Evolutionary conservation across 192 early-diverging fungal genomes (phyloP), one percentile per base, ranked within the genome.

Genomic region (Pilaira anomala): DNA sequence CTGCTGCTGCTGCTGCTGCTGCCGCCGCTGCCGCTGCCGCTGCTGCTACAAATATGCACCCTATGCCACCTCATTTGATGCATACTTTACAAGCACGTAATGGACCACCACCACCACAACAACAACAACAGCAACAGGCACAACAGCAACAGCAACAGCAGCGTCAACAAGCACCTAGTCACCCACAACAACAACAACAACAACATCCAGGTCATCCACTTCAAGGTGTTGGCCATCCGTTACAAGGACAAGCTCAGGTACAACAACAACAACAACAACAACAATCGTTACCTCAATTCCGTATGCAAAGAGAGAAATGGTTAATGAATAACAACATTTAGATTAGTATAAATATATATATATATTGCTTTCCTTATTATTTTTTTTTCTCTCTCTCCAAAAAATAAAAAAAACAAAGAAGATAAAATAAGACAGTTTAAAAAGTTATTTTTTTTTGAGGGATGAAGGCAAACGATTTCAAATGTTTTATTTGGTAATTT

Each of bases 401-500:
- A 19, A 36, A 36, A 36, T 36, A 36, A 36, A 36, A 36, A 36
- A 36, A 36, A 36, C 6, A 36, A 36, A 36, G 33, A 9, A 36
- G 6, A 36, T 9, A 36, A 36, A 33, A 36, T 3, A 36, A 36
- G 33, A 36, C 33, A 36, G n/a, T 33, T 33, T 2, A 33, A 2
- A 7, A 4, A 46, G 16, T 46, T 13, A 16, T 16, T n/a, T 18
- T 16, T 18, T 46, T 18, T 19, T 46, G 44, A 46, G 16, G 13
- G 4, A 46, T 46, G 44, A 14, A 13, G 44, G 18, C 4, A 18
- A 13, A 16, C 16, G 5, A 18, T 46, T 2, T 46, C n/a, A n/a
- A n/a, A n/a, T 46, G 4, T 46, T 19, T 46, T 13, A 13, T 46
- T 3, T 46, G 44, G 18, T 46, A 57, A 52, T 78, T 92, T 96